Conservation (phyloP, 352 stramenopile species). For the Albugo laibachii region DNA sequence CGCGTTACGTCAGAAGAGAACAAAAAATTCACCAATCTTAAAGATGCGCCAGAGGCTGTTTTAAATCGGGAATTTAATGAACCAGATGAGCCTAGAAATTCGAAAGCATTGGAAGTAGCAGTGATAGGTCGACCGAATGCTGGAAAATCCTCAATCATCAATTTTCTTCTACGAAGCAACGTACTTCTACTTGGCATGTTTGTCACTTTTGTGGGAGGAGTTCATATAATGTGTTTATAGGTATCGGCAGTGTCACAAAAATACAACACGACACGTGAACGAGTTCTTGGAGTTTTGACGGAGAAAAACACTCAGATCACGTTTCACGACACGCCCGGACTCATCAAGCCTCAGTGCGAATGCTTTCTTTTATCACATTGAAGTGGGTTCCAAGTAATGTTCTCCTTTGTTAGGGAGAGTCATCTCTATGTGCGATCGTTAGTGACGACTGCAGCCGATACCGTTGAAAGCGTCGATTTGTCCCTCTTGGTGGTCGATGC, state of each 20-base stretch:
- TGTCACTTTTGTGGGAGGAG: too few relatives aligned
- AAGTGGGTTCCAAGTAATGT: too few relatives aligned
- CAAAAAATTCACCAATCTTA: conserved; percentile 56
- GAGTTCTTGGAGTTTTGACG: conserved; percentile 57
- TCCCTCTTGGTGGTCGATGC: conserved; percentile 73
- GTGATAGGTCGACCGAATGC: conserved; percentile 76
- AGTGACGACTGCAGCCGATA: conserved; percentile 57
- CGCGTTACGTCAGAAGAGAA: conserved; percentile 12
- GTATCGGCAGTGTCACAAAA: conserved; percentile 72
- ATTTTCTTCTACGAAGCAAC: conserved; percentile 51
- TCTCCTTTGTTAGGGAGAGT: conserved; percentile 18
- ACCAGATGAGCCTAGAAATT: conserved; percentile 41
- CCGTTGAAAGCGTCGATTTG: conserved; percentile 54
- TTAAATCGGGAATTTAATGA: conserved; percentile 51
- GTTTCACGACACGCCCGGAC: conserved; percentile 73
- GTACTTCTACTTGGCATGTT: conserved; percentile 6
- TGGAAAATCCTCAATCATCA: conserved; percentile 77
- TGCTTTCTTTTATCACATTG: neutral
- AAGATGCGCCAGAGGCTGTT: conserved; percentile 33
- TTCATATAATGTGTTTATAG: conserved; percentile 6
- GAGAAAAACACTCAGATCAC: conserved; percentile 49
- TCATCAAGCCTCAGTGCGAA: conserved; percentile 64
- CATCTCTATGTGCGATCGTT: conserved; percentile 67
- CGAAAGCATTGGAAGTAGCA: conserved; percentile 48
- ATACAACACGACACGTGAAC: conserved; percentile 76